Base-by-base conservation (phyloP, 495 filamentous ascomycete genomes). In the Penicillium desertorum region DNA sequence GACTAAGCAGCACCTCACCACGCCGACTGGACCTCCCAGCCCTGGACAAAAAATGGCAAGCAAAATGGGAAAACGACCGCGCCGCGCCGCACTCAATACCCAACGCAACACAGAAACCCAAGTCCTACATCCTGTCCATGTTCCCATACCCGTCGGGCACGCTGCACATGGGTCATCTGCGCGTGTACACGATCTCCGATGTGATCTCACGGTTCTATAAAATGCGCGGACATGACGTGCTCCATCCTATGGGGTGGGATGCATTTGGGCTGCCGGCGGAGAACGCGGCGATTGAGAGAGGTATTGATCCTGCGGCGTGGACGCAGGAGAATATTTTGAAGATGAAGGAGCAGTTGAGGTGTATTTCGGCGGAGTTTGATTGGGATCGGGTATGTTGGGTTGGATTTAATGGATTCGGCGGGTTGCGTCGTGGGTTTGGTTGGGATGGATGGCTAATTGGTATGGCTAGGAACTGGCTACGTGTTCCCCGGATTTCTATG, bases 241-340 rank as follows among this genome's bases (percentile, higher is more conserved):
- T 95, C 22, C 83, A 94, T 50, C 91, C 91, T 27, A 95, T 96
- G 84, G 91, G 90, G 3, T 96, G 91, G 91, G 91, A 96, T 78
- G 90, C 89, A 19, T 95, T 96, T 68, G 91, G 91, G 3, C 75
- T 96, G 42, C 91, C 91, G 9, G 91, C 91, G 36, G 91, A 96
- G 74, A 96, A 96, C 74, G 91, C 91, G 17, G 91, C 91, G n/a
- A 92, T 96, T 57, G 90, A 95, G 73, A 76, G 87, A 50, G 88
- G 89, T 36, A 77, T 93, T 57, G 81, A 90, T 70, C 90, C 91
- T 7, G 86, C 83, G 12, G 75, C 73, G 0, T 96, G 91, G 91
- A 96, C 91, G 19, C 79, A 77, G 63, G 67, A 78, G 46, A 96
- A 96, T 69, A 95, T 96, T 51, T 71, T 74, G 11, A 82, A 76